Evolutionary conservation across 2,329 filamentous ascomycete genomes (phyloP).

Genomic region (Herpotrichia juniperi): DNA sequence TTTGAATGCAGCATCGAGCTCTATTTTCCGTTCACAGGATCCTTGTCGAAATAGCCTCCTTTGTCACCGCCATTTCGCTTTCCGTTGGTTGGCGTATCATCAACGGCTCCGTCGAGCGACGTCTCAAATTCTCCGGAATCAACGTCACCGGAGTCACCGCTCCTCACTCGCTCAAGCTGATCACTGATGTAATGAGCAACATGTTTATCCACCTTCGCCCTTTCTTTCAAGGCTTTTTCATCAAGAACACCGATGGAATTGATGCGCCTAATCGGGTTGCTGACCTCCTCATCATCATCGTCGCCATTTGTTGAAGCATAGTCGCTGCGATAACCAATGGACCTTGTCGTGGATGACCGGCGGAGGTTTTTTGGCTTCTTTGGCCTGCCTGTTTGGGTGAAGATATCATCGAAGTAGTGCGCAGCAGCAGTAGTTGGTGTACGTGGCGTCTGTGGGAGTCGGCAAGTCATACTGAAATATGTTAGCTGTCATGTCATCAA

Average conservation of each 20-base stretch:
- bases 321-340: conserved; percentile 83
- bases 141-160: conserved; percentile 57
- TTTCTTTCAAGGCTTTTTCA: conserved; percentile 54
- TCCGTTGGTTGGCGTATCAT: conserved; percentile 26
- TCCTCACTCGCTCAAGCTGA: conserved; percentile 76
- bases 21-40: conserved; percentile 17
- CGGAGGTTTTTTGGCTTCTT: conserved; percentile 64
- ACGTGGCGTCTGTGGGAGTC: conserved; percentile 89
- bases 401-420: conserved; percentile 95
- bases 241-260: conserved; percentile 59
- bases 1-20: neutral
- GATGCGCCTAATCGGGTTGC: conserved; percentile 41
- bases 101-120: conserved; percentile 52
- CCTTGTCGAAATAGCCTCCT: conserved; percentile 38
- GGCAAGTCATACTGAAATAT: conserved; percentile 74
- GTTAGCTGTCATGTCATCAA: conserved; percentile 48
- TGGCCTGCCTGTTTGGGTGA: conserved; percentile 60
- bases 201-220: conserved; percentile 59
- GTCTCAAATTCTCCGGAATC: conserved; percentile 69
- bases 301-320: conserved; percentile 54
- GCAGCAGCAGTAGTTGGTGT: conserved; percentile 82
- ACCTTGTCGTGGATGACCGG: conserved; percentile 80
- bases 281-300: conserved; percentile 29
- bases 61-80: conserved; percentile 23
- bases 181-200: conserved; percentile 82